Evolutionary conservation across 257 asterid genomes (phyloP), one percentile per base, ranked within the genome.

Genomic region (Paulownia fortunei): DNA sequence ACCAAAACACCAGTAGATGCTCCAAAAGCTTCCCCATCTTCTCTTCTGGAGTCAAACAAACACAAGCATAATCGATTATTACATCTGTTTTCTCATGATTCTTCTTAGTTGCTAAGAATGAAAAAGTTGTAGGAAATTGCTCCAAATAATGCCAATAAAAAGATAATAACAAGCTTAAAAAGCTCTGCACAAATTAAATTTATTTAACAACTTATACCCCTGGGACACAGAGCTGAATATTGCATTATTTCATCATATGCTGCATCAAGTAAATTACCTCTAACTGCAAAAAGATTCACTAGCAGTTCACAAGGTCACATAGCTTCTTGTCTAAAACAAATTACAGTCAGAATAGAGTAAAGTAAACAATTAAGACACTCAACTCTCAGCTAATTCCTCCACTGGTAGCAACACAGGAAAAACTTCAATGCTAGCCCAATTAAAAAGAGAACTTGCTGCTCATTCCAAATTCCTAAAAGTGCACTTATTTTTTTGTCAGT

Each of bases 1-100:
- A 80, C 99, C 98, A 54, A 95, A 95, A 81, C 99, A 95, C 96
- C 94, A 87, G 88, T 91, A 90, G 34, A 84, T 82, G 78, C 89
- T 95, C 96, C 90, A 91, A 82, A 93, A 91, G 84, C 94, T 89
- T 86, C 89, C 90, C 99, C 99, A 95, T 91, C 98, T 90, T 79
- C 85, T 90, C 83, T 95, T 91, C 98, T 94, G 97, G 16, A 79
- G 56, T 65, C 56, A 88, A 82, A 78, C 74, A 76, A 76, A 78
- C 10, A 81, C 44, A 81, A 54, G 37, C 59, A 58, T 24, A 13
- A 59, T 83, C 27, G 73, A 15, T 83, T 75, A 75, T 23, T 18
- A 34, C 72, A 39, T 65, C 37, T 44, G 71, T 23, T 70, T 41
- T 15, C 36, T 44, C 16, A 32, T 55, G 55, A 79, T 72, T 79